These are phyloP conservation scores for Solanum ossicruentum DNA, from an alignment of 257 asterid genomes.

Conservation along the genomic window DNA sequence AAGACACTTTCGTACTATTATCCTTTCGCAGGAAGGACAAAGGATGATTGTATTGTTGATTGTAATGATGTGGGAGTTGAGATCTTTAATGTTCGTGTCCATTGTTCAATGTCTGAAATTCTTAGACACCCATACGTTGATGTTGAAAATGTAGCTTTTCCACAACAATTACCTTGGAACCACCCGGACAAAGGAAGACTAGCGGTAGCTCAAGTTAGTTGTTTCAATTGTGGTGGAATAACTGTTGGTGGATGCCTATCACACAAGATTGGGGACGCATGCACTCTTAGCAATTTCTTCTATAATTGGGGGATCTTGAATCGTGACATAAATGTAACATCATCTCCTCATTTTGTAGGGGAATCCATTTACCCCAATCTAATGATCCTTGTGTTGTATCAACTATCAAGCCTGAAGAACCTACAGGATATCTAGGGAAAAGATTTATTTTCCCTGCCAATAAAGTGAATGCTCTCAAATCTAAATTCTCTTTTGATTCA, in stretches of 20 bases:
- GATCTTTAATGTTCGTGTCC: not conserved
- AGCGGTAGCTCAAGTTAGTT: not conserved
- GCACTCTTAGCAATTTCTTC: not conserved
- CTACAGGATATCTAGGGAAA: not conserved
- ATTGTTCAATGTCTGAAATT: not conserved
- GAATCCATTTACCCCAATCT: not conserved
- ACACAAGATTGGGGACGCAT: constrained; percentile 1
- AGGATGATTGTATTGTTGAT: not conserved
- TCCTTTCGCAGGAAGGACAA: not conserved
- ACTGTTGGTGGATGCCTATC: not conserved
- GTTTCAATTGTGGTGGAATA: constrained; percentile 1
- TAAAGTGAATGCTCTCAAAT: not conserved
- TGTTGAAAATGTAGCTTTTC: not conserved
- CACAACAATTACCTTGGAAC: not conserved
- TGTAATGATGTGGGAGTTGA: constrained; percentile 1
- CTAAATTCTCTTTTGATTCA: too few relatives aligned
- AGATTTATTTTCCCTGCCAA: not conserved
- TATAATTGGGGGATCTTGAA: not conserved
- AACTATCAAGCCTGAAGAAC: not conserved
- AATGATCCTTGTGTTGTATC: not conserved
- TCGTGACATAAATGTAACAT: not conserved
- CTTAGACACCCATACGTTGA: not conserved
- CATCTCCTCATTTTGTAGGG: not conserved
- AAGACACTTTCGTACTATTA: not conserved
- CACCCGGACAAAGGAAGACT: not conserved